Conservation (phyloP, 1,284 basidiomycete genomes). For the Schizophyllum amplum region DNA sequence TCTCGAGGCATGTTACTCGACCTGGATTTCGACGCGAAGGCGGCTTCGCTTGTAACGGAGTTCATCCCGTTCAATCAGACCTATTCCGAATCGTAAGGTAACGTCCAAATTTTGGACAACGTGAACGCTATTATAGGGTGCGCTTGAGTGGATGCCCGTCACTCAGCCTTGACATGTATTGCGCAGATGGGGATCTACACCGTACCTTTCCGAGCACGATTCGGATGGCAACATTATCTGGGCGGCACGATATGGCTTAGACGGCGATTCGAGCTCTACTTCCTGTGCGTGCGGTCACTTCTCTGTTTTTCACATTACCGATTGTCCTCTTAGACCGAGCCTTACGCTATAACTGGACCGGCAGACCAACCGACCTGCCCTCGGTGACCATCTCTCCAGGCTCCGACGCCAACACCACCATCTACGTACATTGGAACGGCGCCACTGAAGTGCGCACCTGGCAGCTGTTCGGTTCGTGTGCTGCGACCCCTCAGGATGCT, state of each 20-base stretch:
- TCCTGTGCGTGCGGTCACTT: not conserved
- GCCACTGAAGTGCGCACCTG: not conserved
- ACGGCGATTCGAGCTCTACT: not conserved
- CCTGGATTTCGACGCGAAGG: not conserved
- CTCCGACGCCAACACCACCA: not conserved
- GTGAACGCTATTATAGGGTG: not conserved
- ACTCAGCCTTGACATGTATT: not conserved
- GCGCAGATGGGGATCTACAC: not conserved
- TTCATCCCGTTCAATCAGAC: not conserved
- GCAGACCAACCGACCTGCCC: not conserved
- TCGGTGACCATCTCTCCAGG: not conserved
- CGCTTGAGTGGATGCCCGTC: not conserved
- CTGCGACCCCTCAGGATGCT: not conserved
- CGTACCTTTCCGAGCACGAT: not conserved
- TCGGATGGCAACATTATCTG: not conserved
- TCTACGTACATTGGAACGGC: not conserved
- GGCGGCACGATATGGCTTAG: not conserved
- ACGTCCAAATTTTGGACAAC: not conserved
- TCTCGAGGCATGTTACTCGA: not conserved
- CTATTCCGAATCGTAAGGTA: not conserved
- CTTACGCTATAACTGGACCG: not conserved
- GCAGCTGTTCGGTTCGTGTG: not conserved
- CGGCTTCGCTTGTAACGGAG: not conserved
- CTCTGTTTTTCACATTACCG: not conserved
- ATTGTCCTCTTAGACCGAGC: not conserved